Conservation (phyloP, 2,329 filamentous ascomycete species). For the Phialemoniopsis sp. region DNA sequence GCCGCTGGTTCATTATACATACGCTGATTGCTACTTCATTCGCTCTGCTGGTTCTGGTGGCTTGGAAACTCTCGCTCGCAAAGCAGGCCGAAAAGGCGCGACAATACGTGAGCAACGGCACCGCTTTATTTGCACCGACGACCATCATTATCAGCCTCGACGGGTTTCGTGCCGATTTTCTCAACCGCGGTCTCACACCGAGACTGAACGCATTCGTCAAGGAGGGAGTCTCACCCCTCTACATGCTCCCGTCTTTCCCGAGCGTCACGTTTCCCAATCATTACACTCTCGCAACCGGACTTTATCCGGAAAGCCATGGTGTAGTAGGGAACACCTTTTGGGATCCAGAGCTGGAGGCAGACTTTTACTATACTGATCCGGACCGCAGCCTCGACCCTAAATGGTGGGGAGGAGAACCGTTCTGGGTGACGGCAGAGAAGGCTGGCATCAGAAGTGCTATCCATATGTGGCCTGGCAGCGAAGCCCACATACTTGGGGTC, state of each 20-base stretch:
- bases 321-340: constrained; percentile 94
- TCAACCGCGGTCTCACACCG: constrained; percentile 79
- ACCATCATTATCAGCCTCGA: constrained; percentile 93
- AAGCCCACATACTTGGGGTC: constrained; percentile 73
- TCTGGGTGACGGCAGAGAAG: constrained; percentile 90
- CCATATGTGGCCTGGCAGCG: constrained; percentile 98
- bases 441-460: constrained; percentile 76
- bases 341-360: constrained; percentile 71
- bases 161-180: constrained; percentile 91
- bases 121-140: constrained; percentile 82
- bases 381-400: constrained; percentile 72
- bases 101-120: constrained; percentile 68
- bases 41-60: constrained; percentile 49
- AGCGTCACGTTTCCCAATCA: constrained; percentile 97
- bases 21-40: constrained; percentile 48
- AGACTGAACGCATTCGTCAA: constrained; percentile 73
- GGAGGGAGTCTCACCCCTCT: constrained; percentile 82
- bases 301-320: constrained; percentile 90
- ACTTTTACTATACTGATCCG: constrained; percentile 86
- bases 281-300: constrained; percentile 85
- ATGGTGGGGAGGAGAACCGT: constrained; percentile 93
- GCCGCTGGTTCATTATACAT: constrained; percentile 50
- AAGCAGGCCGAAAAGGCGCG: constrained; percentile 23
- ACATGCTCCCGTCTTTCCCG: constrained; percentile 92
- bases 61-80: constrained; percentile 54